These are phyloP conservation scores for Beverwykella pulmonaria DNA, from an alignment of 495 filamentous ascomycete genomes.

Conservation along the genomic window DNA sequence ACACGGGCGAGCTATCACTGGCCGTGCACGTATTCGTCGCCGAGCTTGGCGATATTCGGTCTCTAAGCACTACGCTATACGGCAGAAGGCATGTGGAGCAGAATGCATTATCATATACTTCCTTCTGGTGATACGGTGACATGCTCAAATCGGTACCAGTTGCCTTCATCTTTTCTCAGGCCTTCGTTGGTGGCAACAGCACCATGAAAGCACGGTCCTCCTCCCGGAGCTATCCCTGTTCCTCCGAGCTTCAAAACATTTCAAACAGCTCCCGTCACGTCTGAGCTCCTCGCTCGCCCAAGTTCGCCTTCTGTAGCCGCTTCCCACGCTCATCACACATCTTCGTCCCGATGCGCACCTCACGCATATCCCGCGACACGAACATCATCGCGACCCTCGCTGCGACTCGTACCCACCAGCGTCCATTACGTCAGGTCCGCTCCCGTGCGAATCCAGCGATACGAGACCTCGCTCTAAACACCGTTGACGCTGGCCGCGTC, in stretches of 20 bases:
- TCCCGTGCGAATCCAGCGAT: constrained; percentile 9
- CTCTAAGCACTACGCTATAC: background rate
- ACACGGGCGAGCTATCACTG: background rate
- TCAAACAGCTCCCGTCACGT: constrained; percentile 11
- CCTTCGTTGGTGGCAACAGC: no score
- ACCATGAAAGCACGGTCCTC: background rate
- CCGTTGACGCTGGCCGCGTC: constrained; percentile 23
- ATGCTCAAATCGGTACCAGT: no score
- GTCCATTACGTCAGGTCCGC: constrained; percentile 30
- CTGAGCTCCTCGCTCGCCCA: constrained; percentile 2
- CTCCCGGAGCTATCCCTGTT: background rate
- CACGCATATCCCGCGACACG: constrained; percentile 61
- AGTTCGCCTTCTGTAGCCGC: constrained; percentile 10
- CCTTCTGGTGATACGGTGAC: no score
- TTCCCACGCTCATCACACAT: constrained; percentile 8
- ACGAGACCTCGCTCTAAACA: constrained; percentile 26
- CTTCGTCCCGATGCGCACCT: constrained; percentile 59
- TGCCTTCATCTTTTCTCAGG: no score
- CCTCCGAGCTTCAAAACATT: background rate
- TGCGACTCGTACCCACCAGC: constrained; percentile 47
- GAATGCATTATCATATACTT: no score
- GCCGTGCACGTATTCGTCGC: background rate
- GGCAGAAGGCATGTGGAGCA: no score
- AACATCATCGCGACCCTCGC: constrained; percentile 56
- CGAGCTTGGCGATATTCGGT: background rate